Base-by-base conservation (phyloP, 192 early-diverging fungal genomes). In the Chytriomyces sp. region DNA sequence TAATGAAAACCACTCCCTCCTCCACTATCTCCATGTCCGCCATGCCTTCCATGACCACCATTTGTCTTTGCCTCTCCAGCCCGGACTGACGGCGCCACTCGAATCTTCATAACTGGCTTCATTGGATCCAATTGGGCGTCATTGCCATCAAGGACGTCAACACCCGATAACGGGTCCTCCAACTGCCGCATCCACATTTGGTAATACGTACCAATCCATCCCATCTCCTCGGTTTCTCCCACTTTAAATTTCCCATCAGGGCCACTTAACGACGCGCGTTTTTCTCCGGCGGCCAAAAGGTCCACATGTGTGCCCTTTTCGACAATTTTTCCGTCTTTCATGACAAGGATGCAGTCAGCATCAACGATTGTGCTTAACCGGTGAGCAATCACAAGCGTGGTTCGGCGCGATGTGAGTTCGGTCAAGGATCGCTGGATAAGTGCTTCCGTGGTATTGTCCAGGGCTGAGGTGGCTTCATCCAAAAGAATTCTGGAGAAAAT, bases 181-280 rank as follows among this genome's bases (percentile, higher is more conserved):
- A 93, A 84, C 89, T 98, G 95, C 78, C 94, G 92, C 76, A 92
- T 91, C 96, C 95, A 97, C 94, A 97, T 94, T 68, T 91, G 88
- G 72, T 89, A 93, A 77, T 98, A 97, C 2, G 93, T 87, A 6
- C 92, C 93, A 24, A 80, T 76, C 71, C 73, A 75, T 44, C 68
- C 69, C 61, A 71, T 63, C 6, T 44, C 61, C 46, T 72, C 78
- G 18, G 53, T 64, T 26, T 80, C 75, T 10, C 60, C 72, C 20
- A 77, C 78, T 35, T 85, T 71, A 64, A 60, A 61, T 35, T 77
- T 76, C 47, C 77, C 66, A 26, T 59, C 76, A 23, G 35, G 24
- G 61, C 63, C 48, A 43, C 20, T 26, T 0, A 53, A 1, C 0
- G 20, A 44, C 1, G 64, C 73, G 2, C 73, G 60, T 64, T 76